Evolutionary conservation across 495 filamentous ascomycete species (phyloP).

Genomic region (Penicillium turbatum): DNA sequence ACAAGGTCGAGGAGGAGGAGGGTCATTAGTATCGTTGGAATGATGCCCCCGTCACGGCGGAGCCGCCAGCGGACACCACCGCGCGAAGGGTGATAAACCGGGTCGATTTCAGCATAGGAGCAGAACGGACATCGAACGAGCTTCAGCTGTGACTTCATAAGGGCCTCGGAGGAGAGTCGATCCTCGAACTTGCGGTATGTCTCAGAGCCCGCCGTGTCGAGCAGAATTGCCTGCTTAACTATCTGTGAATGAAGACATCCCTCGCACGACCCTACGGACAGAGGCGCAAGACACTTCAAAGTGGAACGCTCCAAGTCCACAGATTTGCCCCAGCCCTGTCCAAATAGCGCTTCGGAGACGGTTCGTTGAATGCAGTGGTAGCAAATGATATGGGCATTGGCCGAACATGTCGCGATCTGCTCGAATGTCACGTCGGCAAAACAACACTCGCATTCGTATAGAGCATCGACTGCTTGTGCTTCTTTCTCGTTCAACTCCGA

Average conservation of each 20-base stretch:
- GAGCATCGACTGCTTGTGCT: constrained; percentile 61
- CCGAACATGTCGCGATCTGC: constrained; percentile 70
- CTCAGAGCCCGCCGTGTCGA: constrained; percentile 63
- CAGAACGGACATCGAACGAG: constrained; percentile 88
- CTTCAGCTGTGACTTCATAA: constrained; percentile 67
- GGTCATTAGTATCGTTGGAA: constrained; percentile 33
- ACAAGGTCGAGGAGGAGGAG: constrained; percentile 45
- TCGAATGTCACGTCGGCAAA: constrained; percentile 75
- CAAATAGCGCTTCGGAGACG: constrained; percentile 80
- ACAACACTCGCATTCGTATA: constrained; percentile 91
- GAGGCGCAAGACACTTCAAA: constrained; percentile 75
- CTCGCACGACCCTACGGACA: constrained; percentile 57
- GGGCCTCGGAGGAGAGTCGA: constrained; percentile 64
- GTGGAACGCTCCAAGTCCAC: constrained; percentile 66
- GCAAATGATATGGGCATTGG: constrained; percentile 76
- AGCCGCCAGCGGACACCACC: constrained; percentile 42
- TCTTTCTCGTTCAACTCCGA: constrained; percentile 66
- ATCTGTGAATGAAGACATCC: constrained; percentile 65
- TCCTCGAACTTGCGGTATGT: constrained; percentile 69
- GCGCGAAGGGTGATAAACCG: constrained; percentile 59
- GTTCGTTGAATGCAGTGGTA: constrained; percentile 76
- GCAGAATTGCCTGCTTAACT: constrained; percentile 65
- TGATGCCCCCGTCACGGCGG: constrained; percentile 44
- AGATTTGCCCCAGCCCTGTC: constrained; percentile 83
- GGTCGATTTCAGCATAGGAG: constrained; percentile 81